phyloP scores from a whole-genome alignment of 148 eudicot genomes.

The Hydrangea macrophylla region DNA sequence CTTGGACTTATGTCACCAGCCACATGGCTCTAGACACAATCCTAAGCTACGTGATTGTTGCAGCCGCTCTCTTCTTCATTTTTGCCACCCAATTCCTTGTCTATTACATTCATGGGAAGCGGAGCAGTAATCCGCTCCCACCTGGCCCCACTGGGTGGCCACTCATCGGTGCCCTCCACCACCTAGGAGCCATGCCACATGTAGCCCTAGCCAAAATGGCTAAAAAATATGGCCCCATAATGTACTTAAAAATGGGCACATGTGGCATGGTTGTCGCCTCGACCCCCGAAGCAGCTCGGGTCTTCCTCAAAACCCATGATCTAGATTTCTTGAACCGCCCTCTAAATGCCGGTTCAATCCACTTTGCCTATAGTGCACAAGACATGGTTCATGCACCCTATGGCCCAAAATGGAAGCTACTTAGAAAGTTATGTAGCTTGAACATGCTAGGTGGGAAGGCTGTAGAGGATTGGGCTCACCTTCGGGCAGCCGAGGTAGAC shows the following conservation, averaged over 20 bases:
- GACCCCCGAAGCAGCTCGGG: conserved; percentile 17
- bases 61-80: too few relatives aligned
- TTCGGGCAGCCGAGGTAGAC: conserved; percentile 15
- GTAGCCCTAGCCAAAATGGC: conserved; percentile 20
- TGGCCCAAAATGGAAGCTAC: conserved; percentile 27
- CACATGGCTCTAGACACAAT: too few relatives aligned
- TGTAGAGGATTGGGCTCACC: conserved; percentile 19
- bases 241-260: conserved; percentile 22
- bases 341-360: conserved; percentile 3
- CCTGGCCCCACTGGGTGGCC: conserved; percentile 31
- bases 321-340: conserved; percentile 19
- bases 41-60: too few relatives aligned
- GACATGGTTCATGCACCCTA: conserved; percentile 21
- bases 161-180: conserved; percentile 16
- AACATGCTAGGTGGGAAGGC: conserved; percentile 34
- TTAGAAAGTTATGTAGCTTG: conserved; percentile 22
- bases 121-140: conserved; percentile 12
- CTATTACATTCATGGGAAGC: background rate
- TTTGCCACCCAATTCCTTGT: background rate
- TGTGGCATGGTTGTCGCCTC: conserved; percentile 19
- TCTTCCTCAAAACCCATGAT: conserved; percentile 17
- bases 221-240: conserved; percentile 20
- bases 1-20: too few relatives aligned
- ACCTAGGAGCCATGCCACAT: conserved; percentile 22
- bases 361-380: conserved; percentile 16